Percentiles rank a stretch among this genome's conserved stretches.
Conservation (phyloP, 495 filamentous ascomycete species). For the Trichoderma virens region DNA sequence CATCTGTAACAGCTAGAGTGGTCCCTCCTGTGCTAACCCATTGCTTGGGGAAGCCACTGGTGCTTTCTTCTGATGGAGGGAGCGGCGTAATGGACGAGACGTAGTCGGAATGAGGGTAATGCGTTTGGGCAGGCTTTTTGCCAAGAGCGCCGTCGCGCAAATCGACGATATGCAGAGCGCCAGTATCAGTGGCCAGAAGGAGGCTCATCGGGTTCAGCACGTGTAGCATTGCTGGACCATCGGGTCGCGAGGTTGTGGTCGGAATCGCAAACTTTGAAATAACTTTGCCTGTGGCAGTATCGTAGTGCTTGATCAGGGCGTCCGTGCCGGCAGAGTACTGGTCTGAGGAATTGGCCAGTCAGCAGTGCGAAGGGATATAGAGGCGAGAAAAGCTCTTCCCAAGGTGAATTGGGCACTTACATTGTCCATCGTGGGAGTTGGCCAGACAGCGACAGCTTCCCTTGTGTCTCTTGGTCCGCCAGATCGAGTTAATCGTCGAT, state of each 20-base stretch:
- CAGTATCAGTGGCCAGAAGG: conserved; percentile 83
- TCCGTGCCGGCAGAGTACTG: conserved; percentile 90
- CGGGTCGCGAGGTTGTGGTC: conserved; percentile 34
- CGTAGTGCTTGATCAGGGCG: conserved; percentile 80
- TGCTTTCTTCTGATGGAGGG: conserved; percentile 66
- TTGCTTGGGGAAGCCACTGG: conserved; percentile 80
- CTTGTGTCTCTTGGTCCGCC: conserved; percentile 84
- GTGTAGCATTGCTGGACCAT: conserved; percentile 70
- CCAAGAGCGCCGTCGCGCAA: conserved; percentile 60
- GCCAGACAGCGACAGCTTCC: conserved; percentile 77
- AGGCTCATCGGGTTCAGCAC: conserved; percentile 79
- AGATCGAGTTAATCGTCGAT: conserved; percentile 71
- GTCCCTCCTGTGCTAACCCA: conserved; percentile 89
- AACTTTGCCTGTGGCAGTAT: conserved; percentile 70
- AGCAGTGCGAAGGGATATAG: neutral
- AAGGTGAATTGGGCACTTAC: conserved; percentile 22
- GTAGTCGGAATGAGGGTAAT: conserved; percentile 86
- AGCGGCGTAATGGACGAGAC: conserved; percentile 83
- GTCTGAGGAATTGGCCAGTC: conserved; percentile 23
- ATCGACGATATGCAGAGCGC: conserved; percentile 83
- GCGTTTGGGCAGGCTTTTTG: conserved; percentile 62
- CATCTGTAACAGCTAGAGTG: conserved; percentile 80
- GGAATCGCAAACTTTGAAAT: conserved; percentile 66
- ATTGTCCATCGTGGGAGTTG: conserved; percentile 67
- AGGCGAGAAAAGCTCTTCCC: neutral